A percentile compares a stretch with the other conserved stretches of the same genome.
Evolutionary conservation across 805 yeast species (phyloP).

Genomic region (Saturnispora silvae): DNA sequence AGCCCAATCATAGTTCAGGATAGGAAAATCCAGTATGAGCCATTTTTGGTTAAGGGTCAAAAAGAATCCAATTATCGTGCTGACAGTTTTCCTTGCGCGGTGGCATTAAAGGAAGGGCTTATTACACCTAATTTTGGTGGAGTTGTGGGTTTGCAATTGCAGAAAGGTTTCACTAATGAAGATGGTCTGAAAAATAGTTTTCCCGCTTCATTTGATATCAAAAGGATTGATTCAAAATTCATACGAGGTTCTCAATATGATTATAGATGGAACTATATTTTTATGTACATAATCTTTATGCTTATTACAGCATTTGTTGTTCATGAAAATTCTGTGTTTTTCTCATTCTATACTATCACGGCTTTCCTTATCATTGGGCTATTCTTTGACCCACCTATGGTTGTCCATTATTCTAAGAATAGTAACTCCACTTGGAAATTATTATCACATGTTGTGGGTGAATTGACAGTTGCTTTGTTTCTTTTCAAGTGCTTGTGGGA

Average conservation of each 20-base stretch:
- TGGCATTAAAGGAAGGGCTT: conserved; percentile 80
- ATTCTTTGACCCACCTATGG: conserved; percentile 2
- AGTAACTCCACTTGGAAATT: conserved; percentile 26
- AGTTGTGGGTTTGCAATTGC: conserved; percentile 48
- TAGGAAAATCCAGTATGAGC: conserved; percentile 54
- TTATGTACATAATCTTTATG: neutral
- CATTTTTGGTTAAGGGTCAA: conserved; percentile 70
- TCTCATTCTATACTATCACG: neutral
- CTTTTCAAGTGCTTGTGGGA: conserved; percentile 41
- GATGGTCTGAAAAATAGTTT: neutral
- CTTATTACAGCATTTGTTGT: neutral
- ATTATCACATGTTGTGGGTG: conserved; percentile 58
- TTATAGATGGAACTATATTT: neutral
- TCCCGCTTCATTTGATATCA: conserved; percentile 2
- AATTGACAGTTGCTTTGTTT: conserved; percentile 30
- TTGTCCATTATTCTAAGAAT: neutral
- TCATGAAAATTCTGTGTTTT: neutral
- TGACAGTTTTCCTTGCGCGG: conserved; percentile 82
- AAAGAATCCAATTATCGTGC: conserved; percentile 66
- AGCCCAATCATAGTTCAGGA: conserved; percentile 68
- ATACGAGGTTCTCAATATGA: neutral
- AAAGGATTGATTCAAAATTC: neutral
- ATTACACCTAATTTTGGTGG: conserved; percentile 58
- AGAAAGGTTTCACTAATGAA: conserved; percentile 23
- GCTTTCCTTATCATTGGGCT: conserved; percentile 1